These are phyloP conservation scores for Iris macrosiphon DNA, from an alignment of 106 monocot genomes.

Conservation along the genomic window DNA sequence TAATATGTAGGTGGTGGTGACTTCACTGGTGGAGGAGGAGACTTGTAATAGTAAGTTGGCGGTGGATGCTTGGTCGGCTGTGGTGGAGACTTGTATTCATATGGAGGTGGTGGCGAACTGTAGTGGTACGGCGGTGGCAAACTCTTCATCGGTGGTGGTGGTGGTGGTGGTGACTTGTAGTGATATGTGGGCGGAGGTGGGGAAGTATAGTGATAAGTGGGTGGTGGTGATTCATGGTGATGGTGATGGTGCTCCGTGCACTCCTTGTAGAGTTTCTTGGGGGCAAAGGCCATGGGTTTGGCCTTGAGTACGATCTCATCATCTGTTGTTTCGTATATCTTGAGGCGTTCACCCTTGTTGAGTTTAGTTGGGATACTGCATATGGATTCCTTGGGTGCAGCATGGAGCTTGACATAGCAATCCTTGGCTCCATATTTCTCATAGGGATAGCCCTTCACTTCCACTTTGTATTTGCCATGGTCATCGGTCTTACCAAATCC, in stretches of 20 bases:
- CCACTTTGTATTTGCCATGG: slow-evolving; percentile 37
- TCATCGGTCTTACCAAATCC: slow-evolving; percentile 32
- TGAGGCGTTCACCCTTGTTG: slow-evolving; percentile 27
- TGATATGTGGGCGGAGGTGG: neutral
- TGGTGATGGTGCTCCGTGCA: slow-evolving; percentile 21
- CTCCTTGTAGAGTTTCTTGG: slow-evolving; percentile 25
- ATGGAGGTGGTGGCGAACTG: slow-evolving; percentile 8
- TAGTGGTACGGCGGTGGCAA: slow-evolving; percentile 2
- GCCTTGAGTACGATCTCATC: slow-evolving; percentile 29
- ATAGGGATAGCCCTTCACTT: slow-evolving; percentile 31
- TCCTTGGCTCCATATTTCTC: slow-evolving; percentile 31
- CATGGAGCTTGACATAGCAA: slow-evolving; percentile 38
- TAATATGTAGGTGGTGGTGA: neutral
- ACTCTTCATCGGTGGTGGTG: neutral
- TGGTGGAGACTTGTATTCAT: neutral
- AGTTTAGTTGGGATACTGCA: slow-evolving; percentile 39
- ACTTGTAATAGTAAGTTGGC: neutral
- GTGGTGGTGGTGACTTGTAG: neutral
- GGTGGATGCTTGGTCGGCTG: neutral
- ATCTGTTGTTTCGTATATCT: slow-evolving; percentile 23
- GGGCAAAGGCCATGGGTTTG: slow-evolving; percentile 42
- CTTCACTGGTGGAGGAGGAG: slow-evolving; percentile 7
- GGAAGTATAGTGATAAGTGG: slow-evolving; percentile 16
- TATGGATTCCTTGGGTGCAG: slow-evolving; percentile 40
- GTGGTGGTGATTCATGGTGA: slow-evolving; percentile 12